Evolutionary conservation across 441 rosid genomes (phyloP).

Genomic region (Pelargonium australe): DNA sequence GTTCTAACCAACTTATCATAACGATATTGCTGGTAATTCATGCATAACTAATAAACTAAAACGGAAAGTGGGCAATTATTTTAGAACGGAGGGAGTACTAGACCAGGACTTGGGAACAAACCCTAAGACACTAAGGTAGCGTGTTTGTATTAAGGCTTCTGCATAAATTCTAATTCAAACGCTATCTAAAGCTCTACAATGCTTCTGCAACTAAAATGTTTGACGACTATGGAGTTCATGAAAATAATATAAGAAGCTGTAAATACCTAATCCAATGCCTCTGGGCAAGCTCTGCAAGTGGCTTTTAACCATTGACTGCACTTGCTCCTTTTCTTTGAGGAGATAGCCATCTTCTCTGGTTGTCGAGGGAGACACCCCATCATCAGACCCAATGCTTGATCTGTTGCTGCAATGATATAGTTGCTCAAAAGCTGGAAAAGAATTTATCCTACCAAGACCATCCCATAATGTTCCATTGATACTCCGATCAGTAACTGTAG

Average conservation of each 20-base stretch:
- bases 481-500: conserved; percentile 26
- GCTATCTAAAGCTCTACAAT: not conserved
- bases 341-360: conserved; percentile 38
- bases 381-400: conserved; percentile 33
- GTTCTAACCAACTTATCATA: too few species aligned
- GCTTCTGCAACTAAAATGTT: not conserved
- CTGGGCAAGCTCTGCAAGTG: conserved; percentile 68
- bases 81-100: too few species aligned
- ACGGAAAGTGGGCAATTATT: too few species aligned
- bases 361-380: conserved; percentile 24
- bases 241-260: not conserved
- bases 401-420: conserved; percentile 33
- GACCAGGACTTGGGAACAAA: too few species aligned
- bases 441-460: conserved; percentile 33
- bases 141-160: too few species aligned
- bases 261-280: conserved; percentile 60
- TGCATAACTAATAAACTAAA: too few species aligned
- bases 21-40: too few species aligned
- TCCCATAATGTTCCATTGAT: conserved; percentile 49
- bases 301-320: conserved; percentile 61
- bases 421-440: conserved; percentile 38
- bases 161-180: too few species aligned
- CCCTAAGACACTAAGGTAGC: too few species aligned
- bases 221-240: not conserved
- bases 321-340: conserved; percentile 48